phyloP scores from a whole-genome alignment of 2,329 filamentous ascomycete species.

The Cercospora canescens region DNA sequence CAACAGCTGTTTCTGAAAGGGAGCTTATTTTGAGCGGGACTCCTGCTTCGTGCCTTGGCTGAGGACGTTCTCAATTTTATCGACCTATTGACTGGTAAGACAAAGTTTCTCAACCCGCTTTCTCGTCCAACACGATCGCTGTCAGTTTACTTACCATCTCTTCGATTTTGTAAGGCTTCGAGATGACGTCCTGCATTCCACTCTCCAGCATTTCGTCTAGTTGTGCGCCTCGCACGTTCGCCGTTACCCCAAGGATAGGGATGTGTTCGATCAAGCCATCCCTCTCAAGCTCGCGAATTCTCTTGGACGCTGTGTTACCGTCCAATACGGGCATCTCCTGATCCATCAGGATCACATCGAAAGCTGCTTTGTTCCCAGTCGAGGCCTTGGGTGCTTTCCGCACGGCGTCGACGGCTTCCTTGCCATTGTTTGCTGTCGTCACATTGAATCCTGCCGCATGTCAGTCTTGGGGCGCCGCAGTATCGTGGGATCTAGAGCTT shows the following conservation, averaged over 20 bases:
- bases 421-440: conserved; percentile 35
- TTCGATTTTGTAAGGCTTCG: conserved; percentile 37
- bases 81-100: conserved; percentile 17
- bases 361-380: conserved; percentile 20
- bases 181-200: conserved; percentile 37
- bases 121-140: background rate
- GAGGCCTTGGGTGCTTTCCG: conserved; percentile 21
- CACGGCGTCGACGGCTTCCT: conserved; percentile 33
- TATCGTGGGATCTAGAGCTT: background rate
- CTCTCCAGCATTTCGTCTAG: conserved; percentile 32
- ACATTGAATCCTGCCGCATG: conserved; percentile 26
- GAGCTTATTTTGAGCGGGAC: background rate
- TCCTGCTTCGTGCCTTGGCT: background rate
- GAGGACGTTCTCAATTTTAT: conserved; percentile 9
- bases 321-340: conserved; percentile 38
- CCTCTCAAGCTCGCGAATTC: conserved; percentile 31
- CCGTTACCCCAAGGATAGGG: conserved; percentile 37
- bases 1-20: too few relatives aligned
- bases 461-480: background rate
- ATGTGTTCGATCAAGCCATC: conserved; percentile 24
- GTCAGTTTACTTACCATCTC: conserved; percentile 30
- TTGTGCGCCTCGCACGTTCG: conserved; percentile 37
- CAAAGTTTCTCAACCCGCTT: background rate
- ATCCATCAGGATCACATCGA: conserved; percentile 38
- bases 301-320: conserved; percentile 31